Evolutionary conservation across 106 monocot species (phyloP).

Genomic region (Dendrobium huoshanense): DNA sequence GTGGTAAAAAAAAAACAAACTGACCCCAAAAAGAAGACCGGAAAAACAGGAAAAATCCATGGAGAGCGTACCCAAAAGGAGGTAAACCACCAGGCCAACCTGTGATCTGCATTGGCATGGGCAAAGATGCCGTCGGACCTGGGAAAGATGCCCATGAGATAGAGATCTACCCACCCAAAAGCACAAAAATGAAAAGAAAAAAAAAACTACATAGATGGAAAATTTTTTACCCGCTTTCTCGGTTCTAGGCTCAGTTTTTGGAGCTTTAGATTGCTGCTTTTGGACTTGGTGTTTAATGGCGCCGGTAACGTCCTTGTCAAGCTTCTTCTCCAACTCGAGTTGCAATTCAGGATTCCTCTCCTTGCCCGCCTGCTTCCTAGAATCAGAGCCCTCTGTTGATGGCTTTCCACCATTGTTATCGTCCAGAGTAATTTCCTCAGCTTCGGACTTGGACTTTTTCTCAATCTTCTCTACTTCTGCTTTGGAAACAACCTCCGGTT

Average conservation of each 20-base stretch:
- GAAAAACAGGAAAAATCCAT: background rate
- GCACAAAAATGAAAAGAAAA: background rate
- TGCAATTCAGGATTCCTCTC: slow-evolving; percentile 48
- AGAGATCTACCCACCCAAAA: background rate
- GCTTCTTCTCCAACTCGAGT: slow-evolving; percentile 61
- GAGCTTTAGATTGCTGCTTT: slow-evolving; percentile 30
- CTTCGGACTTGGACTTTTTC: slow-evolving; percentile 14
- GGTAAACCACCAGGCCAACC: slow-evolving; percentile 75
- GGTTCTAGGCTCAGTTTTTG: slow-evolving; percentile 34
- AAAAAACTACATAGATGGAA: background rate
- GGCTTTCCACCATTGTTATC: slow-evolving; percentile 21
- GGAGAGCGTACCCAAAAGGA: slow-evolving; percentile 55
- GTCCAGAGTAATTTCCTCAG: slow-evolving; percentile 15
- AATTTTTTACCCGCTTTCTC: slow-evolving; percentile 37
- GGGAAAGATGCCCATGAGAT: slow-evolving; percentile 10
- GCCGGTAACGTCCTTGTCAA: slow-evolving; percentile 27
- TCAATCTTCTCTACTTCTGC: slow-evolving; percentile 28
- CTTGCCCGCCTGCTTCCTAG: slow-evolving; percentile 23
- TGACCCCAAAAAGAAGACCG: background rate
- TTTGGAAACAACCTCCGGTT: slow-evolving; percentile 16
- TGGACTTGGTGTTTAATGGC: slow-evolving; percentile 16
- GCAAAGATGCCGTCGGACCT: slow-evolving; percentile 35
- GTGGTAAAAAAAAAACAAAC: background rate
- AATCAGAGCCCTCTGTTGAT: slow-evolving; percentile 12
- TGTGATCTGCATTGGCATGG: slow-evolving; percentile 41